phyloP scores from a whole-genome alignment of 2,329 filamentous ascomycete genomes.

The Aureobasidium sp. region DNA sequence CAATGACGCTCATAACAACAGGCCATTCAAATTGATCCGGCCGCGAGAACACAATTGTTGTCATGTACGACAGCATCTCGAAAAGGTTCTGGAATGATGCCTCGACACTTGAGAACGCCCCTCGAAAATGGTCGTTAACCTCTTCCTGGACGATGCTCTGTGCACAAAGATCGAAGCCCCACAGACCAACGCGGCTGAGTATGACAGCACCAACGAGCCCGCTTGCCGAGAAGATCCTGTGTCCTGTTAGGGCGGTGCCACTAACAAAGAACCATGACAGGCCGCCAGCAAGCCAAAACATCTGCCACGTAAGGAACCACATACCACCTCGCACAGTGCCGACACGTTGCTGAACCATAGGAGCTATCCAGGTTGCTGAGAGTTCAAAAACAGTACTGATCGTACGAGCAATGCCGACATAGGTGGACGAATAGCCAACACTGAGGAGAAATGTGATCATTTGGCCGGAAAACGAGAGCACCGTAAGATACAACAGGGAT shows the following conservation, averaged over 20 bases:
- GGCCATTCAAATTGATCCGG: too few relatives aligned
- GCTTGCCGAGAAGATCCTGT: conserved; percentile 7
- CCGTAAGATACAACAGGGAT: conserved; percentile 52
- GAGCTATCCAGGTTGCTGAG: conserved; percentile 51
- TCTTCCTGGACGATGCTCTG: conserved; percentile 32
- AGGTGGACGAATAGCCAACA: conserved; percentile 43
- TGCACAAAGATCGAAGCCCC: conserved; percentile 35
- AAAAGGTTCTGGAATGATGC: too few relatives aligned
- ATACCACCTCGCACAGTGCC: conserved; percentile 52
- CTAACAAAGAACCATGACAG: neutral
- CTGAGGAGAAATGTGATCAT: conserved; percentile 55
- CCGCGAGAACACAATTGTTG: too few relatives aligned
- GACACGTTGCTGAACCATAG: conserved; percentile 42
- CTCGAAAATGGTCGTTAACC: neutral
- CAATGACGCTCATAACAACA: too few relatives aligned
- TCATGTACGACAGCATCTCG: too few relatives aligned
- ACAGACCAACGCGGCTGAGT: conserved; percentile 32
- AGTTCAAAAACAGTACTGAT: conserved; percentile 47
- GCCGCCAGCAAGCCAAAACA: conserved; percentile 38
- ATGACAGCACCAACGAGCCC: conserved; percentile 27
- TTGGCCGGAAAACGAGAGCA: conserved; percentile 48
- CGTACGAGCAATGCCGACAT: conserved; percentile 46
- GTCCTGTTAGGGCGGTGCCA: neutral
- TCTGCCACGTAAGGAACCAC: conserved; percentile 60
- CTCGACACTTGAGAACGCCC: neutral